Percentiles rank a stretch among this genome's conserved stretches.
These are phyloP conservation scores for Cyphellophora attinorum DNA, from an alignment of 2,329 filamentous ascomycete species.

Conservation along the genomic window DNA sequence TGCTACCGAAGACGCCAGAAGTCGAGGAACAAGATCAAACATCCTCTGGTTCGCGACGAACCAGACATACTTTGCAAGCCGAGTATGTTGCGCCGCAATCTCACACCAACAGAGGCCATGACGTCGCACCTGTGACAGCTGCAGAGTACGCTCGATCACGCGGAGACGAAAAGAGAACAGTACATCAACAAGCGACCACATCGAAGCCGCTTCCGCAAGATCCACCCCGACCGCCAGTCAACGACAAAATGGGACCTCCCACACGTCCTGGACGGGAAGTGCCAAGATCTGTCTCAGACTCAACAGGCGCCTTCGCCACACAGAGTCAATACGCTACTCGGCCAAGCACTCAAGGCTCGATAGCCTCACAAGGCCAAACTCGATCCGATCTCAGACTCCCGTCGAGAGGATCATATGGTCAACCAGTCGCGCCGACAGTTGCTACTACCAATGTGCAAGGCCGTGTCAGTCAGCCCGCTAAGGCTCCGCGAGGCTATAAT, in stretches of 20 bases:
- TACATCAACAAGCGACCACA: slow-evolving; percentile 18
- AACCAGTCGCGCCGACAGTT: slow-evolving; percentile 77
- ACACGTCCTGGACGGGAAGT: slow-evolving; percentile 40
- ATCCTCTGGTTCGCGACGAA: slow-evolving; percentile 57
- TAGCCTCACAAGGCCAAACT: slow-evolving; percentile 48
- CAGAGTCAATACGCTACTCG: slow-evolving; percentile 36
- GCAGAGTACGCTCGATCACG: slow-evolving; percentile 28
- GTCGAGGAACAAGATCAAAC: slow-evolving; percentile 38
- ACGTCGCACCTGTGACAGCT: slow-evolving; percentile 23
- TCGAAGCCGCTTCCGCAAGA: slow-evolving; percentile 52
- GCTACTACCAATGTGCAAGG: slow-evolving; percentile 84
- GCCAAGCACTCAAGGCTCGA: slow-evolving; percentile 73
- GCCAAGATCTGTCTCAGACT: slow-evolving; percentile 48
- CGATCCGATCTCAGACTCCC: slow-evolving; percentile 48
- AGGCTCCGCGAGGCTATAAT: slow-evolving; percentile 55
- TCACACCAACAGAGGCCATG: slow-evolving; percentile 66
- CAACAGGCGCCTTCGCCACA: slow-evolving; percentile 39
- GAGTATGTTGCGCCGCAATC: slow-evolving; percentile 93
- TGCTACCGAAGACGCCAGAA: slow-evolving; percentile 33
- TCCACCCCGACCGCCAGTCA: slow-evolving; percentile 33
- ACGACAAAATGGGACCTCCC: slow-evolving; percentile 36
- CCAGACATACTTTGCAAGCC: slow-evolving; percentile 89
- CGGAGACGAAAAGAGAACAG: slow-evolving; percentile 17
- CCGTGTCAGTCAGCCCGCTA: slow-evolving; percentile 70
- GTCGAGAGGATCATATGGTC: slow-evolving; percentile 73